These are phyloP conservation scores for Gentiana dahurica DNA, from an alignment of 257 asterid species.

Conservation along the genomic window DNA sequence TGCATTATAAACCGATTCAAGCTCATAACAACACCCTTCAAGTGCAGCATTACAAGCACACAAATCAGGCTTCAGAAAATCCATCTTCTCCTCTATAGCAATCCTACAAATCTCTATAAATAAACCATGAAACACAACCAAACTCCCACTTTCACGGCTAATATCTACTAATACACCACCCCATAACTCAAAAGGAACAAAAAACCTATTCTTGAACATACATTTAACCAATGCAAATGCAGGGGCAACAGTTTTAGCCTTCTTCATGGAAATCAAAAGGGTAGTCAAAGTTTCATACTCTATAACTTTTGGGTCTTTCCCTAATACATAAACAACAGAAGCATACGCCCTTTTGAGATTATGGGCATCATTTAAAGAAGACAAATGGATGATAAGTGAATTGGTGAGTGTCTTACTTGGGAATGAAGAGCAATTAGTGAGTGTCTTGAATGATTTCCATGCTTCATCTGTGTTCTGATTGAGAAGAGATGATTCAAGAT, in stretches of 20 bases:
- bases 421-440: conserved; percentile 38
- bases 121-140: conserved; percentile 43
- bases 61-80: conserved; percentile 63
- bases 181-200: conserved; percentile 77
- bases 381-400: conserved; percentile 58
- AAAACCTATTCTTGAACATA: conserved; percentile 77
- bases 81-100: conserved; percentile 59
- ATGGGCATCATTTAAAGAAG: conserved; percentile 46
- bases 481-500: conserved; percentile 40
- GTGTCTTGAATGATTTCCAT: conserved; percentile 88
- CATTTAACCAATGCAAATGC: conserved; percentile 74
- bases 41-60: conserved; percentile 79
- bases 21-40: conserved; percentile 64
- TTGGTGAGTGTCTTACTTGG: conserved; percentile 73
- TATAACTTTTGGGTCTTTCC: conserved; percentile 60
- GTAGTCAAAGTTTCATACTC: conserved; percentile 39
- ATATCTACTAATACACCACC: conserved; percentile 51
- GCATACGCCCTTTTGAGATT: conserved; percentile 84
- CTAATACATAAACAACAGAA: conserved; percentile 54
- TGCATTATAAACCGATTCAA: conserved; percentile 55
- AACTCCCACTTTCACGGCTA: conserved; percentile 60
- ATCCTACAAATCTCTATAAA: conserved; percentile 71
- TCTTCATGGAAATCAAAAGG: conserved; percentile 62
- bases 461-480: conserved; percentile 69
- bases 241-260: conserved; percentile 56